Evolutionary conservation across 140 eudicot genomes (phyloP), one percentile per base, ranked within the genome.

Genomic region (Anethum foeniculum): DNA sequence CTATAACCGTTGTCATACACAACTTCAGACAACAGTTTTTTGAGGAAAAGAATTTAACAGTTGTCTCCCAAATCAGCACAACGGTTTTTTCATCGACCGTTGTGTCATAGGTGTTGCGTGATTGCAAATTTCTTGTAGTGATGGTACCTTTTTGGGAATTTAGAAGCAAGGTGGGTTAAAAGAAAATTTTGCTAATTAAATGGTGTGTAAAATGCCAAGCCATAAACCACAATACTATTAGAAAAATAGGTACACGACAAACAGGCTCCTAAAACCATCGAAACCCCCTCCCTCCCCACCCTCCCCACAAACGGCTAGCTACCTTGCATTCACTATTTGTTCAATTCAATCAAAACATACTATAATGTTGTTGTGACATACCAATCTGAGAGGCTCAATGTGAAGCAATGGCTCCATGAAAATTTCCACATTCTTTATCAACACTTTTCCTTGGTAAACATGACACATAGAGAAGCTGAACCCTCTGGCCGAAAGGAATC

Each of bases 381-480:
- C 96, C 94, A 93, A 71, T 88, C 85, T 77, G 7, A 83, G 75
- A 38, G 92, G 90, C 52, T 88, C 91, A 65, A 88, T 80, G 80
- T 85, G 88, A 81, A 86, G 88, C 51, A 92, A 51, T 43, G 96
- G 97, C 85, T 90, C 90, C 88, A 91, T 79, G 89, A 89, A 88
- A 85, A 90, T 93, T 85, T 91, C 97, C 85, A 90, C 94, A 80
- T 93, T 93, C 90, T 88, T 89, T 83, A 93, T 91, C 75, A 87
- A 52, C 71, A 91, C 85, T 88, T 93, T 93, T 80, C 97, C 97
- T 81, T 87, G 84, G 86, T 90, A 90, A 80, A 77, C 78, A 84
- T 93, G 96, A 78, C 96, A 90, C 77, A 84, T 89, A 75, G 86
- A 79, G 62, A 93, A 81, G 87, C 96, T 88, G 84, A 86, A 90